Evolutionary conservation across 805 yeast species (phyloP), one percentile per base, ranked within the genome.

Genomic region (Zygosaccharomyces bailii): DNA sequence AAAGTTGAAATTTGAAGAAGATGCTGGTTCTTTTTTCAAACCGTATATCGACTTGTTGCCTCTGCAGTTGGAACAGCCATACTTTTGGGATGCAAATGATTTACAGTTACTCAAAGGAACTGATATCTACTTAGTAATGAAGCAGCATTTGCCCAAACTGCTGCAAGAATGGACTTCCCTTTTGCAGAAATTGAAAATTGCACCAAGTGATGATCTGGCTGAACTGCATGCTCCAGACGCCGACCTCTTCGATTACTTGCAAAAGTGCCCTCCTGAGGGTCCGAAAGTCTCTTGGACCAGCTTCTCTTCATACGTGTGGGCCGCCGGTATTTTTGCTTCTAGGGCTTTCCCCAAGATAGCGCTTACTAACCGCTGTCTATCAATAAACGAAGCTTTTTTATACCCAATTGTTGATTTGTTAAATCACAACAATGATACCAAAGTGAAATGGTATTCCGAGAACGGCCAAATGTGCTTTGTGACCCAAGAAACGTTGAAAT

Each of bases 291-390:
- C 74, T 35, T 84, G 90, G 90, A 73, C 80, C 1, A 70, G 79
- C 45, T 84, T 85, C 54, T 69, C 79, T 0, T 80, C 79, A 4
- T 89, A 82, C 59, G 57, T 84, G 4, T 90, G 96, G 96, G 79
- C 95, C 0, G 67, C 75, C 33, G 70, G 77, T 36, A 83, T 86
- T 10, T 73, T 86, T 50, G 74, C 80, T 8, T 82, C 96, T 1
- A 73, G 97, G 50, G 84, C 93, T 0, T 90, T 90, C 59, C 96
- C 96, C 1, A 74, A 77, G 39, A 63, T 86, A 31, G 56, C 88
- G n/a, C 51, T 79, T n/a, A 69, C 69, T 14, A 52, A 58, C 4
- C 36, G 49, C 4, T 33, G 41, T 17, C 5, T 29, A 4, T 74
- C 73, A 48, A 42, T 67, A n/a, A 64, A 66, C 31, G 76, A 74